A percentile compares a stretch with the other conserved stretches of the same genome.
phyloP scores from a whole-genome alignment of 345 rosid genomes.

The Orychophragmus violaceus region DNA sequence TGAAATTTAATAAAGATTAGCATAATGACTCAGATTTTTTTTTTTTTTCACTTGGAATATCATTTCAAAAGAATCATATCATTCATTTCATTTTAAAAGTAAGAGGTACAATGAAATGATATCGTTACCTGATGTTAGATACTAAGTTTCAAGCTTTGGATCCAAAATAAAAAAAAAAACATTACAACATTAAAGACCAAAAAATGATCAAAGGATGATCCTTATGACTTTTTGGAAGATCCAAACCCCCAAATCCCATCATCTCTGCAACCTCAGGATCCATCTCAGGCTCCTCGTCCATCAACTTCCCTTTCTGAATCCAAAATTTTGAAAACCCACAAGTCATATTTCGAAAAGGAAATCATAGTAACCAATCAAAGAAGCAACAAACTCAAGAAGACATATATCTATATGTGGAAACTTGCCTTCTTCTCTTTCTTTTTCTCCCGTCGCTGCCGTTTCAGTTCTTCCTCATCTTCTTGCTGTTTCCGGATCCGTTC shows the following conservation, averaged over 20 bases:
- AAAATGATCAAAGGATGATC: background rate
- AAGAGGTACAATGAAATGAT: background rate
- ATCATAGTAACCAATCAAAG: background rate
- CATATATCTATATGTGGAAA: background rate
- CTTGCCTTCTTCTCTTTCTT: conserved; percentile 95
- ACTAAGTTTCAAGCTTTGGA: conserved; percentile 11
- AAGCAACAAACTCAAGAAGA: background rate
- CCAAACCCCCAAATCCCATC: conserved; percentile 99
- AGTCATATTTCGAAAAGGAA: background rate
- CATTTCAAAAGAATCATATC: no score
- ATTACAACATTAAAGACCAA: conserved; percentile 4
- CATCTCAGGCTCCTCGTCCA: conserved; percentile 71
- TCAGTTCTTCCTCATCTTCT: conserved; percentile 89
- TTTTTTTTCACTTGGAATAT: no score
- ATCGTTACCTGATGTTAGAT: background rate
- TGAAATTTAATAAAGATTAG: no score
- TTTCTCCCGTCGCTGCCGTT: conserved; percentile 69
- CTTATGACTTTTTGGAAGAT: conserved; percentile 61
- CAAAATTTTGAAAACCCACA: background rate
- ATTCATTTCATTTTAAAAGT: no score
- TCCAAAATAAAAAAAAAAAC: background rate
- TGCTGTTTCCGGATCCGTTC: conserved; percentile 81
- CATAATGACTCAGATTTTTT: no score
- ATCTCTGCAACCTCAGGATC: conserved; percentile 93
- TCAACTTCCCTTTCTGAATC: conserved; percentile 74